Conservation (phyloP, 2,329 filamentous ascomycete genomes). For the Xylaria sp. region DNA sequence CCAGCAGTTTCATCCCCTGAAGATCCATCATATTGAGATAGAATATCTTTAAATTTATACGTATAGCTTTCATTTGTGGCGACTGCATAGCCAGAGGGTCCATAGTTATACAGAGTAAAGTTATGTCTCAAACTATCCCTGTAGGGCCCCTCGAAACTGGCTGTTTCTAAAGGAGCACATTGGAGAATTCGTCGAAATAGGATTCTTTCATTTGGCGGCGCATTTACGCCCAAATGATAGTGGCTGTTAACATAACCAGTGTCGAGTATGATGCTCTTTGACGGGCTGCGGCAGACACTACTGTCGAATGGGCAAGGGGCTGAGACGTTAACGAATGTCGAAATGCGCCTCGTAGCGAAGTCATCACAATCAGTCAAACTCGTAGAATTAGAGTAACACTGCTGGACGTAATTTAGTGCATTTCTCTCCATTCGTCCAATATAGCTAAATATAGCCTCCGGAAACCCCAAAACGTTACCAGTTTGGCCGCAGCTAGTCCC, state of each 20-base stretch:
- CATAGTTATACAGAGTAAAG: slow-evolving; percentile 12
- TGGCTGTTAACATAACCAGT: slow-evolving; percentile 15
- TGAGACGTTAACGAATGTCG: background rate
- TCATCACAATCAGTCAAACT: slow-evolving; percentile 5
- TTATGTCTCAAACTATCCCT: background rate
- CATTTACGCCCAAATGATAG: slow-evolving; percentile 12
- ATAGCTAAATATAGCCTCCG: no score
- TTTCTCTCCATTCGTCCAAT: no score
- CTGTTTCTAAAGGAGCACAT: slow-evolving; percentile 7
- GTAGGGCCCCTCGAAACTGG: background rate
- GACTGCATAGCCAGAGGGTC: no score
- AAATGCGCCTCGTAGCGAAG: slow-evolving; percentile 6
- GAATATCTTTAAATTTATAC: no score
- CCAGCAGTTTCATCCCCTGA: no score
- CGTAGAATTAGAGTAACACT: slow-evolving; percentile 15
- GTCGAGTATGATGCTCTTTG: slow-evolving; percentile 1
- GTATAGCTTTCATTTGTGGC: no score
- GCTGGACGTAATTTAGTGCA: slow-evolving; percentile 18
- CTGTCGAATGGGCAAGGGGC: slow-evolving; percentile 9
- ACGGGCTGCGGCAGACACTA: slow-evolving; percentile 1
- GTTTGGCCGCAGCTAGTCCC: background rate
- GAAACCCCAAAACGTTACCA: no score
- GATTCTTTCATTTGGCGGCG: slow-evolving; percentile 14
- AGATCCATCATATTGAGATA: no score
- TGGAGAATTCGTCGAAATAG: slow-evolving; percentile 5